phyloP scores from a whole-genome alignment of 1,139 yeast species.

The Pichiaceae sp. region DNA sequence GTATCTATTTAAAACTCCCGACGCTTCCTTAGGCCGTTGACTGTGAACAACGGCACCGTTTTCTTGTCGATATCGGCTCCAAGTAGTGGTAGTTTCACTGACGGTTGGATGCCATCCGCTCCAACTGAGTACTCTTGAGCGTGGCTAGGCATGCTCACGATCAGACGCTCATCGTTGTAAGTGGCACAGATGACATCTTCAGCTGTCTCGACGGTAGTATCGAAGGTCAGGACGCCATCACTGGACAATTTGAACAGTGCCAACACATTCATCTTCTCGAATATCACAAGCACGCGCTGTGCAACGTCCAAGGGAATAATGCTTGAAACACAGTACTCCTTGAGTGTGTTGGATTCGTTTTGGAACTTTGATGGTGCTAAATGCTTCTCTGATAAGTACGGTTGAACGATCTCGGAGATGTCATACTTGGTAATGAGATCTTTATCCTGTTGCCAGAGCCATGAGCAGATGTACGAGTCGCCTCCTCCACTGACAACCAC shows the following conservation, averaged over 20 bases:
- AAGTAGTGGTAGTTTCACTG: conserved; percentile 17
- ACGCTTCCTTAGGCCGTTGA: conserved; percentile 66
- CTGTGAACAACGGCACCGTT: conserved; percentile 56
- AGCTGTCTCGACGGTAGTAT: conserved; percentile 23
- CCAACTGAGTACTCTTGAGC: background rate
- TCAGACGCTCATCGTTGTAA: conserved; percentile 11
- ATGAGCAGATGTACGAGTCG: conserved; percentile 63
- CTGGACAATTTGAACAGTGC: conserved; percentile 15
- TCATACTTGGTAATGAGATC: conserved; percentile 40
- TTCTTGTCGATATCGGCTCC: conserved; percentile 20
- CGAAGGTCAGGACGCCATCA: conserved; percentile 24
- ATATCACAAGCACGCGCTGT: conserved; percentile 19
- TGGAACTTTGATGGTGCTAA: conserved; percentile 61
- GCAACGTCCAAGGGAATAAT: conserved; percentile 28
- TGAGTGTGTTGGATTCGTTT: conserved; percentile 37
- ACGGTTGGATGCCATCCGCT: background rate
- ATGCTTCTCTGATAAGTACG: conserved; percentile 47
- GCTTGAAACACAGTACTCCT: conserved; percentile 48
- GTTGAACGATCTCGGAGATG: conserved; percentile 36
- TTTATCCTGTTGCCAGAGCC: conserved; percentile 45
- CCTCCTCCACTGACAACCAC: conserved; percentile 83
- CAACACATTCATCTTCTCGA: conserved; percentile 18
- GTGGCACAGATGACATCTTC: conserved; percentile 17
- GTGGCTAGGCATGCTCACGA: conserved; percentile 19
- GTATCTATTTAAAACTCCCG: conserved; percentile 51